Percentiles rank a stretch among this genome's conserved stretches.
Conservation (phyloP, 1,284 basidiomycete species). For the Ustilago bromivora region DNA sequence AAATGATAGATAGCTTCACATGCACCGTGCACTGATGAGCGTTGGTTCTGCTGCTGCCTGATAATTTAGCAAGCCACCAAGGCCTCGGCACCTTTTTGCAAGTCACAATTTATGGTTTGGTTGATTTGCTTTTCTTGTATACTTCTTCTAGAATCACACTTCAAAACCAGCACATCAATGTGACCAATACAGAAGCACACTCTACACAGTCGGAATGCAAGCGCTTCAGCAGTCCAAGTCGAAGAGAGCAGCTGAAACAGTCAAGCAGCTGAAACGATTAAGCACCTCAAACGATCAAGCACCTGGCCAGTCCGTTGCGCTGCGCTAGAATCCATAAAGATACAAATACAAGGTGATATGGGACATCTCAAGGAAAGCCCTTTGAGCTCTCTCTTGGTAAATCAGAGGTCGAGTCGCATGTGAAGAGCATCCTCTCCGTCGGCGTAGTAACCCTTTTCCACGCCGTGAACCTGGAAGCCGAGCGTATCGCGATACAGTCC, state of each 20-base stretch:
- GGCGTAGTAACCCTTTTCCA: conserved; percentile 68
- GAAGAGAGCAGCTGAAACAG: too few species aligned
- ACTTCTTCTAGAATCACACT: neutral
- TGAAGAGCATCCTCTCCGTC: conserved; percentile 68
- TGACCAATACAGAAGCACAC: neutral
- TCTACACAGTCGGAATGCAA: neutral
- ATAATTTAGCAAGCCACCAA: neutral
- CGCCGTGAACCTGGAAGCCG: conserved; percentile 66
- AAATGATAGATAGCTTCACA: neutral
- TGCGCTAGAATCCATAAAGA: too few species aligned
- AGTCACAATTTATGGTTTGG: neutral
- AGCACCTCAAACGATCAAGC: too few species aligned
- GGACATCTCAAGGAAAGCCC: too few species aligned
- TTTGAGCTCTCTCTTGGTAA: neutral
- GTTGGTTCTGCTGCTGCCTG: neutral
- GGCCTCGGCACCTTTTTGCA: neutral
- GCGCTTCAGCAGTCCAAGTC: too few species aligned
- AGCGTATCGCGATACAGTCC: conserved; percentile 66
- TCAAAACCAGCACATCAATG: neutral
- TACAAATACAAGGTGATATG: conserved; percentile 1
- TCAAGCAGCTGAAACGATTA: too few species aligned
- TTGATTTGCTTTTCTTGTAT: neutral
- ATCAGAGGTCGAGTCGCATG: conserved; percentile 63
- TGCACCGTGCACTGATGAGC: conserved; percentile 2
- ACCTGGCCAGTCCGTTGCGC: too few species aligned